Evolutionary conservation across 345 rosid genomes (phyloP).

Genomic region (Salix arbutifolia): DNA sequence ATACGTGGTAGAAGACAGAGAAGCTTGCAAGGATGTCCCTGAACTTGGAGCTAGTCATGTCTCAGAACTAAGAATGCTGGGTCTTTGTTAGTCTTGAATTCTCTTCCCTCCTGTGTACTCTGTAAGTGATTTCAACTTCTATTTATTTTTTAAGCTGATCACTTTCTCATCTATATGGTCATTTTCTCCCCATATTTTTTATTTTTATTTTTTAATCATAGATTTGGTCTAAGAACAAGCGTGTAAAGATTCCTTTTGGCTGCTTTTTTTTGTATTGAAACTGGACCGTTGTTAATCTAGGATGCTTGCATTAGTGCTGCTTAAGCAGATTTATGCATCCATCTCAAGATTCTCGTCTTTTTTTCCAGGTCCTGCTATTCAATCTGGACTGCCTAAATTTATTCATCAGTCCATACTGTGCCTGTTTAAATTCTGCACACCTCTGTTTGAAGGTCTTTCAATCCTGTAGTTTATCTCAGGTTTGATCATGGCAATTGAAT

Average conservation of each 20-base stretch:
- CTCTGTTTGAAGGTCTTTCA: neutral
- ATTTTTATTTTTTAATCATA: neutral
- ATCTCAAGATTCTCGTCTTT: neutral
- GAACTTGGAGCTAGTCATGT: constrained; percentile 88
- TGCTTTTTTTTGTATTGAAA: neutral
- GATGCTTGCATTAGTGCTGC: neutral
- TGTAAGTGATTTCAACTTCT: constrained; percentile 24
- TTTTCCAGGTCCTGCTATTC: neutral
- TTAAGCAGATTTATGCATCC: neutral
- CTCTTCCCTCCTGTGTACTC: constrained; percentile 7
- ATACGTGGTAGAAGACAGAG: constrained; percentile 90
- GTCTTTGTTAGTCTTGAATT: constrained; percentile 47
- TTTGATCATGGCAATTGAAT: constrained; percentile 6
- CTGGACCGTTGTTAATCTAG: neutral
- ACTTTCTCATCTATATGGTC: neutral
- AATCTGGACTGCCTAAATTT: neutral
- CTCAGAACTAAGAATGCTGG: constrained; percentile 88
- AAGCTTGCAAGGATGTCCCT: constrained; percentile 57
- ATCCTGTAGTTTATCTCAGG: neutral
- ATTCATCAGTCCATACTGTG: neutral
- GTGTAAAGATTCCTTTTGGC: neutral
- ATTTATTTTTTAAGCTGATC: neutral
- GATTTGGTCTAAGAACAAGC: neutral
- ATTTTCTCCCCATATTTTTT: neutral
- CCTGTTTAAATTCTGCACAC: neutral